Evolutionary conservation across 1,284 basidiomycete species (phyloP).

Genomic region (Cutaneotrichosporon arboriforme): DNA sequence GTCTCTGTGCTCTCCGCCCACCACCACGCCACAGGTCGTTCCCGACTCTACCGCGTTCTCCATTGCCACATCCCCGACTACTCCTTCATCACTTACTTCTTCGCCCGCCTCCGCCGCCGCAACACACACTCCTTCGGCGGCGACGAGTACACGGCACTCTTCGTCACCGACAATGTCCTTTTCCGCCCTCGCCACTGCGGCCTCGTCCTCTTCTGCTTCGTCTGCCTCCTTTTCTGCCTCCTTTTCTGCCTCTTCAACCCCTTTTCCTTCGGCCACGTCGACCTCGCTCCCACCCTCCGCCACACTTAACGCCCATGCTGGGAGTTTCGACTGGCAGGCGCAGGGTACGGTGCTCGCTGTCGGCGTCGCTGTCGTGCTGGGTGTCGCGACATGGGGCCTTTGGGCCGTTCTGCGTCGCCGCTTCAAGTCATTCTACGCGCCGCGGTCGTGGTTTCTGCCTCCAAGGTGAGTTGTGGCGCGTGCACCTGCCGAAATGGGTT

Average conservation of each 20-base stretch:
- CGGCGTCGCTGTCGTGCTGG: conserved; percentile 22
- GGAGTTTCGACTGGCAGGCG: conserved; percentile 37
- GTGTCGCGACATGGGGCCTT: conserved; percentile 27
- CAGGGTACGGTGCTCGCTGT: conserved; percentile 25
- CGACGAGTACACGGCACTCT: too few relatives aligned
- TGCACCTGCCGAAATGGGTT: background rate
- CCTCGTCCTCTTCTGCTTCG: too few relatives aligned
- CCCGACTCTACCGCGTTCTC: background rate
- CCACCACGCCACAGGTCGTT: background rate
- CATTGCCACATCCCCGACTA: background rate
- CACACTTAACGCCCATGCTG: conserved; percentile 26
- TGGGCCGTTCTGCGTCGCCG: conserved; percentile 27
- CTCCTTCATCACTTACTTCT: background rate
- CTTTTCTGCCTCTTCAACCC: background rate
- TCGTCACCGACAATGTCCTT: too few relatives aligned
- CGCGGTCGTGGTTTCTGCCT: conserved; percentile 30
- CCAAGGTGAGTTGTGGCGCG: conserved; percentile 21
- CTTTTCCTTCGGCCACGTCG: background rate
- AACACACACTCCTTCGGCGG: too few relatives aligned
- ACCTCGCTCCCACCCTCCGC: background rate
- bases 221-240: background rate
- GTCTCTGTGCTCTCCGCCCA: conserved; percentile 11
- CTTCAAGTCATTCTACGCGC: conserved; percentile 22
- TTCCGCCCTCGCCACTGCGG: too few relatives aligned
- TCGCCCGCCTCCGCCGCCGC: background rate